These are phyloP conservation scores for Epicoccum nigrum DNA, from an alignment of 2,329 filamentous ascomycete species.

Conservation along the genomic window DNA sequence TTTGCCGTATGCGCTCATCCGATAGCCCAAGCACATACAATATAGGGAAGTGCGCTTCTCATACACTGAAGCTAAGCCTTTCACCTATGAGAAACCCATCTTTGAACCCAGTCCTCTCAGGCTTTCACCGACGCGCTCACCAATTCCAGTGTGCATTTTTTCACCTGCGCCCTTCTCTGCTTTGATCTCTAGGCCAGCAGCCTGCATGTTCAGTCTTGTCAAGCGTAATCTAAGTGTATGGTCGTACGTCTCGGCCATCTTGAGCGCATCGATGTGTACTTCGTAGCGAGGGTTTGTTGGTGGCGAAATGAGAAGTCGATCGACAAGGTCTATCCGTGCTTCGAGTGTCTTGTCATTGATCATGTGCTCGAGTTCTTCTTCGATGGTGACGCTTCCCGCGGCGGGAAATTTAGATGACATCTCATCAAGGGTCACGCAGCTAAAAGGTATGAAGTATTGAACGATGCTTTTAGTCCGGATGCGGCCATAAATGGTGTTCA, in stretches of 20 bases:
- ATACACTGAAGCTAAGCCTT: not conserved
- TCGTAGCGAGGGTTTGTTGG: conserved; percentile 68
- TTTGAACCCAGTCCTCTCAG: conserved; percentile 38
- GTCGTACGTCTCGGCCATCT: conserved; percentile 73
- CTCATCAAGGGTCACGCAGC: conserved; percentile 78
- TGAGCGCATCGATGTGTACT: conserved; percentile 73
- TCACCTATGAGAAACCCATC: conserved; percentile 36
- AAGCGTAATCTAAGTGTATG: conserved; percentile 77
- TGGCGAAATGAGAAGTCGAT: conserved; percentile 76
- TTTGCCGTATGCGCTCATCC: not conserved
- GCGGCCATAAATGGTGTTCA: conserved; percentile 70
- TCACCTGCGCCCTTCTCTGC: conserved; percentile 30
- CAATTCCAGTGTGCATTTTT: conserved; percentile 20
- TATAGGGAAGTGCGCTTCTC: not conserved
- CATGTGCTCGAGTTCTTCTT: conserved; percentile 77
- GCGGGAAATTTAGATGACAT: conserved; percentile 78
- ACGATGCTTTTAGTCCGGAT: conserved; percentile 92
- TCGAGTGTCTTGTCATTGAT: conserved; percentile 75
- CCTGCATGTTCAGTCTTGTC: conserved; percentile 75
- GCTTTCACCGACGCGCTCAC: conserved; percentile 33
- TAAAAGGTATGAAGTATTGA: conserved; percentile 91
- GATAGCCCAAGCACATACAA: not conserved
- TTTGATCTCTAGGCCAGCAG: conserved; percentile 74
- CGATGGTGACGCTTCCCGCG: conserved; percentile 57
- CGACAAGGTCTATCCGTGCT: conserved; percentile 83